Evolutionary conservation across 495 filamentous ascomycete genomes (phyloP), one percentile per base, ranked within the genome.

Genomic region (Hypoxylon lienhwacheense): DNA sequence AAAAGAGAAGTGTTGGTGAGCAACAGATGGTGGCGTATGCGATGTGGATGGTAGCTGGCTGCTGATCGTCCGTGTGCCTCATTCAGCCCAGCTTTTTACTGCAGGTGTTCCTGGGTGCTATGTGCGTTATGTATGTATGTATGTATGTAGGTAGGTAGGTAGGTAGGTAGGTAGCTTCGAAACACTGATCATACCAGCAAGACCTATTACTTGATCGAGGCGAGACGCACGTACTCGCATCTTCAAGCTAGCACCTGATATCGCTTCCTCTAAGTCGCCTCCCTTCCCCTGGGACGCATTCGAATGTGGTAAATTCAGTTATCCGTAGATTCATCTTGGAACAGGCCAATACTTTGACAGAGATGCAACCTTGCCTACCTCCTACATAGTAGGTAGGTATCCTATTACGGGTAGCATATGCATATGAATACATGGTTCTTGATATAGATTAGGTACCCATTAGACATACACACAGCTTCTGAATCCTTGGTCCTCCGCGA

Each of bases 191-290:
- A 17, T 34, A 26, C 45, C 31, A 42, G 28, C 34, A 22, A 51
- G n/a, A n/a, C n/a, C 29, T 17, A 14, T 47, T 47, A 19, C 19
- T 48, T 33, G 28, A 53, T 21, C 42, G 22, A 42, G 51, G 35
- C 46, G 51, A 51, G 51, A 55, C 47, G 58, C 58, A 61, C 41
- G 58, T 55, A 61, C 58, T 61, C 58, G 58, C 58, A 61, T 55
- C 51, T 37, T 41, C 41, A 37, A 34, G 22, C 22, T 19, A 21
- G 58, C 58, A 61, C 58, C 58, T 61, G 58, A 61, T 61, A 52
- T 61, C 36, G 22, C 46, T 41, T 34, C 25, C 44, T 33, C 31
- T 4, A 8, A 32, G 7, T 34, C 36, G 22, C 31, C 49, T 28
- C 29, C 46, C 41, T 45, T 25, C 28, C 40, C 22, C 45, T 22